Evolutionary conservation across 805 yeast genomes (phyloP), one percentile per base, ranked within the genome.

Genomic region (Schwanniomyces yamadae): DNA sequence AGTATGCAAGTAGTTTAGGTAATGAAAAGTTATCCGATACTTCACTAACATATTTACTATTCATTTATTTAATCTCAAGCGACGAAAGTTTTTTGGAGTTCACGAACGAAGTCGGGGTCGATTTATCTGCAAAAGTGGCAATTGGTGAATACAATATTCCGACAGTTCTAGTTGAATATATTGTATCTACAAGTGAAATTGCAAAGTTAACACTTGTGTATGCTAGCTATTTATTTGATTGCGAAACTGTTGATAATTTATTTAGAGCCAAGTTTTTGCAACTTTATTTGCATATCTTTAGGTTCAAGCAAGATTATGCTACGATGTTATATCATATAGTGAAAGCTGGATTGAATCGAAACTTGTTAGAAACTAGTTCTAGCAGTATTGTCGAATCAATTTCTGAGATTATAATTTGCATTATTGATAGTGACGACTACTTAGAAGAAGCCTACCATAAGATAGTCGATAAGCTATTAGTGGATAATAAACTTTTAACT

Each of bases 1-100:
- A 80, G 42, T 69, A 63, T 39, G 49, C 46, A 20, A 72, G 69
- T 29, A 33, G 29, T 11, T 43, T 42, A 21, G 44, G 41, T 3
- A 11, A 29, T 6, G 16, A 29, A 4, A 26, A 32, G n/a, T 23
- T 26, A 10, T 36, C 34, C 15, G 36, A 42, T 30, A 40, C 47
- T 11, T 23, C 47, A 6, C n/a, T n/a, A n/a, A 52, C 59, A 3
- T 60, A 54, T 39, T 51, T 69, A 30, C 52, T 57, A n/a, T 54
- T 66, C 35, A 52, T 61, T 11, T 66, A 59, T 43, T 49, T 69
- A 23, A 48, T 57, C 17, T 33, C 55, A 3, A 47, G 54, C 8
- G 59, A 57, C 24, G 38, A 46, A 2, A 41, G 46, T 5, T 66
- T 64, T 34, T 46, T 37, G 2, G 47, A 46, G 11, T 56, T 47